Percentiles rank a stretch among this genome's conserved stretches.
These are phyloP conservation scores for Pseudogymnoascus sp. DNA, from an alignment of 2,329 filamentous ascomycete genomes.

Conservation along the genomic window DNA sequence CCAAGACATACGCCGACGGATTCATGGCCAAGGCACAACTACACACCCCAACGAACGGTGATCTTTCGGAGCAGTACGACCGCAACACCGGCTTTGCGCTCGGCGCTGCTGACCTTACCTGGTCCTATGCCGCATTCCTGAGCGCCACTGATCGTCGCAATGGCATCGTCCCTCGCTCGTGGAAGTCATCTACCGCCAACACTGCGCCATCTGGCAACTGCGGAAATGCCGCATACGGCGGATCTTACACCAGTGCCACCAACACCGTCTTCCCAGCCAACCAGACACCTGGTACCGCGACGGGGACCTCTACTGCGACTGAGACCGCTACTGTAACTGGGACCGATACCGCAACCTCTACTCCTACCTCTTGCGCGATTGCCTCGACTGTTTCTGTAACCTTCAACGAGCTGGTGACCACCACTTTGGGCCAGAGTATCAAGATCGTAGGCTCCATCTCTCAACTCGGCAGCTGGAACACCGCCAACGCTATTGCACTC, in stretches of 20 bases:
- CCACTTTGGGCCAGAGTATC: conserved; percentile 52
- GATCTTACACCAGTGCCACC: conserved; percentile 40
- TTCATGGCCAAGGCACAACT: conserved; percentile 41
- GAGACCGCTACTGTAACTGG: neutral
- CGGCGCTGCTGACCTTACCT: conserved; percentile 59
- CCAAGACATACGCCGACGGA: conserved; percentile 55
- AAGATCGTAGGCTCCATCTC: conserved; percentile 53
- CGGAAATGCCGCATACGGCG: conserved; percentile 30
- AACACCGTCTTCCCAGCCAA: conserved; percentile 39
- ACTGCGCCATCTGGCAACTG: neutral
- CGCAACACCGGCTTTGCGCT: no score
- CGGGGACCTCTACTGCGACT: neutral
- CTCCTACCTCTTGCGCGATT: no score
- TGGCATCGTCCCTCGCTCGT: conserved; percentile 47
- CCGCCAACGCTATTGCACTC: conserved; percentile 43
- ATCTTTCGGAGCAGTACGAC: conserved; percentile 47
- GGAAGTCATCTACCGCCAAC: conserved; percentile 38
- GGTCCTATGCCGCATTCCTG: conserved; percentile 65
- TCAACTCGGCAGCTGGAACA: conserved; percentile 55
- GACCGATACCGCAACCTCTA: no score
- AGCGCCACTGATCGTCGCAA: conserved; percentile 51
- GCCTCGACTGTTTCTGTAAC: no score
- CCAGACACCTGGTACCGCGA: no score
- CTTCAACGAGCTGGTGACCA: conserved; percentile 51
- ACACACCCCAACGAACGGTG: conserved; percentile 50